Evolutionary conservation across 306 rosid genomes (phyloP), one percentile per base, ranked within the genome.

Genomic region (Sicyos baderoa): DNA sequence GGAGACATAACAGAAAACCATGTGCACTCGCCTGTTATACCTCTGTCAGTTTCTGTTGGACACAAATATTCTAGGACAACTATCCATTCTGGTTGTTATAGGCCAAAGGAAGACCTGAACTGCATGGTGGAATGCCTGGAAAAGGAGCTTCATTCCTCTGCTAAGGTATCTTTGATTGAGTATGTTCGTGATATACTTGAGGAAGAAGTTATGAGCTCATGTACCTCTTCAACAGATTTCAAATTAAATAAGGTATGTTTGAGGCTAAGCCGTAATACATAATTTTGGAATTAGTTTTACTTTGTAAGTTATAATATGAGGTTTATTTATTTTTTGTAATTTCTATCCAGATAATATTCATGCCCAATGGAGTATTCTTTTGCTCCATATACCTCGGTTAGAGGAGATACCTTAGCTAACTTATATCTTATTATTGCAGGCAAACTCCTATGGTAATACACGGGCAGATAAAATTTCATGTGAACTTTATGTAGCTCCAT

Each of bases 111-210:
- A 77, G 82, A 82, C 75, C 62, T 89, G 75, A 72, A 82, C 49
- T 71, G 71, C 73, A 82, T 86, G 56, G 51, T 86, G 68, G 80
- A 88, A 75, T 70, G 72, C 64, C 83, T 90, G 74, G 95, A 88
- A 80, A 72, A 80, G 18, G 84, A 88, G 80, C 97, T 93, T 72
- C 87, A 90, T 68, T 70, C 65, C 67, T 88, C 91, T 82, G 82
- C 88, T 5, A 82, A 73, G 82, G 59, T 37, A 63, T 84, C 90
- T 55, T 70, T 90, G 76, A 69, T 74, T 8, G 84, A 77, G 47
- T 85, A 81, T 65, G 53, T 86, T 72, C 78, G 62, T 73, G 66
- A 73, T 74, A 66, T 84, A 55, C 71, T 90, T 47, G 78, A 81
- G 69, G 86, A 71, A 63, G 97, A 93, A 79, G 87, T 84, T 63